phyloP scores from a whole-genome alignment of 2,329 filamentous ascomycete genomes.

The Dactylonectria estremocensis region DNA sequence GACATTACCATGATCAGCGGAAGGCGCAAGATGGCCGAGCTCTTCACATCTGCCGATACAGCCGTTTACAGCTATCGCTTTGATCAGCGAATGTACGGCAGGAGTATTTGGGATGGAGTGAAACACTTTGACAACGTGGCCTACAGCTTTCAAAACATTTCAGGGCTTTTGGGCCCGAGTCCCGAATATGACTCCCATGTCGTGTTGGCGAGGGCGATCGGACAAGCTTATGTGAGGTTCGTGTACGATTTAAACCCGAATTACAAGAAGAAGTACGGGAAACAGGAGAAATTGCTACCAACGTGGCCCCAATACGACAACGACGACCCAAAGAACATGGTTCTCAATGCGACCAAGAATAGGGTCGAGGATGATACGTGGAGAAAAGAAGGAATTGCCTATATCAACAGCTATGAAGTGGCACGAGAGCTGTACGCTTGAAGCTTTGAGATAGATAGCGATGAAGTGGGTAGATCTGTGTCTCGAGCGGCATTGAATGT shows the following conservation, averaged over 20 bases:
- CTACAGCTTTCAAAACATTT: slow-evolving; percentile 67
- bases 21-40: slow-evolving; percentile 61
- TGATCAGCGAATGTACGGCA: slow-evolving; percentile 62
- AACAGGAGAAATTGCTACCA: slow-evolving; percentile 49
- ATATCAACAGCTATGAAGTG: slow-evolving; percentile 44
- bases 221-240: slow-evolving; percentile 61
- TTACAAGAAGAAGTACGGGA: slow-evolving; percentile 28
- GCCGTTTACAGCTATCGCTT: slow-evolving; percentile 66
- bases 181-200: slow-evolving; percentile 58
- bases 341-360: slow-evolving; percentile 60
- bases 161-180: slow-evolving; percentile 61
- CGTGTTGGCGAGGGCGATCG: slow-evolving; percentile 54
- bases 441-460: neutral
- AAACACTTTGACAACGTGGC: slow-evolving; percentile 66
- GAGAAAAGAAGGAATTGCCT: slow-evolving; percentile 61
- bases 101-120: slow-evolving; percentile 57
- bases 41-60: slow-evolving; percentile 53
- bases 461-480: neutral
- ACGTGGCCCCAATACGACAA: slow-evolving; percentile 60
- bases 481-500: neutral
- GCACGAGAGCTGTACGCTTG: slow-evolving; percentile 45
- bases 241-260: slow-evolving; percentile 62
- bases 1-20: slow-evolving; percentile 66
- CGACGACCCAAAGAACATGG: slow-evolving; percentile 59
- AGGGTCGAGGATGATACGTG: slow-evolving; percentile 64